Percentiles rank a stretch among this genome's conserved stretches.
These are phyloP conservation scores for Haberlea rhodopensis DNA, from an alignment of 257 asterid genomes.

Conservation along the genomic window DNA sequence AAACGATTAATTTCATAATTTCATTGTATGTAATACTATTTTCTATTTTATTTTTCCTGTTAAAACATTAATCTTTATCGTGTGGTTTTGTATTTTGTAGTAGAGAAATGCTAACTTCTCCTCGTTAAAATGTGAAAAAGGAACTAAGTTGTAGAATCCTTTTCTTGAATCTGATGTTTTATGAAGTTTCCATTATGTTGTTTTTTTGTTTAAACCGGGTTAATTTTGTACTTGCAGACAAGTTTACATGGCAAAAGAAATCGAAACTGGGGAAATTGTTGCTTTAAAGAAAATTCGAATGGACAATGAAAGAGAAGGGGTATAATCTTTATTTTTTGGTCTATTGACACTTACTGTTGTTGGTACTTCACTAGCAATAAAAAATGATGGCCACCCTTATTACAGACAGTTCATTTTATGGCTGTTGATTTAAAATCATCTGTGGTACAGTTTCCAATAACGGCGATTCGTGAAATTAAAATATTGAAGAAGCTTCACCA, in stretches of 20 bases:
- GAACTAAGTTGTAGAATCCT: neutral
- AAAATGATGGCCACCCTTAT: neutral
- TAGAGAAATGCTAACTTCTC: conserved; percentile 7
- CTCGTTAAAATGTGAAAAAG: neutral
- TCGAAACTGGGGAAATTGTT: conserved; percentile 80
- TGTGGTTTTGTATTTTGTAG: neutral
- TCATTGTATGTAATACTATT: neutral
- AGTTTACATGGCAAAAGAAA: conserved; percentile 85
- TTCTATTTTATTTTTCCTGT: no score
- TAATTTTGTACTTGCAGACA: conserved; percentile 48
- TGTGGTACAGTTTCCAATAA: conserved; percentile 73
- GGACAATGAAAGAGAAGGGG: conserved; percentile 97
- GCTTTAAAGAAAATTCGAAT: conserved; percentile 89
- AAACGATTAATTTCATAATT: neutral
- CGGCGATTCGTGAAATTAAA: conserved; percentile 87
- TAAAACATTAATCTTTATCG: neutral
- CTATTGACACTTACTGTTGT: neutral
- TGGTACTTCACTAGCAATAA: conserved; percentile 16
- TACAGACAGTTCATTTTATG: conserved; percentile 9
- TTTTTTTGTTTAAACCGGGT: conserved; percentile 16
- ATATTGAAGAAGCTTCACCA: conserved; percentile 90
- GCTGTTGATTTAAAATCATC: conserved; percentile 10
- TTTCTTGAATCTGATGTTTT: neutral
- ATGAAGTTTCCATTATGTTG: neutral
- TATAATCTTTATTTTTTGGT: conserved; percentile 32